Evolutionary conservation across 257 asterid genomes (phyloP), one percentile per base, ranked within the genome.

Genomic region (Vinca minor): DNA sequence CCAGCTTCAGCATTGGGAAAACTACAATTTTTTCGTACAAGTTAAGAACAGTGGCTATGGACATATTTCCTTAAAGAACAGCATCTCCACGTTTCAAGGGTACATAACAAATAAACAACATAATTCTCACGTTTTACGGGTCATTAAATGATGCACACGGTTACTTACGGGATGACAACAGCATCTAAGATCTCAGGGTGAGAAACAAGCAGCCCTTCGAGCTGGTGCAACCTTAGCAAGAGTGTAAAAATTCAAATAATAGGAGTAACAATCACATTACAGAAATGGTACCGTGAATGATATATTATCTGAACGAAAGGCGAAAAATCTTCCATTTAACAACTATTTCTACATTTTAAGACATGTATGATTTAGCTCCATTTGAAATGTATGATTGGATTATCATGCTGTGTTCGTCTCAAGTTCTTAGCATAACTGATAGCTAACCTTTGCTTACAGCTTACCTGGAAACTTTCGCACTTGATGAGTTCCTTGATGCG

Each of bases 1-100:
- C 98, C 98, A 71, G 98, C 98, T 82, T 87, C 97, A n/a, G 84
- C 90, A 63, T 93, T 95, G 7, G 99, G 97, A 66, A 79, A 89
- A 65, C 99, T 93, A 63, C 32, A 74, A 62, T 53, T 15, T 45
- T 62, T 23, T 39, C 17, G 26, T 59, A 35, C 53, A 63, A 25
- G 29, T 48, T 35, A 61, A 59, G 59, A 14, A 65, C 34, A 55
- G 11, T 41, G 2, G 17, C 15, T 58, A 38, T 1, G 1, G 25
- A 59, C 23, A 21, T 41, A 26, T 12, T 28, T 26, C 20, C 5
- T 31, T 8, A 38, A 38, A 8, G 1, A 38, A 38, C 42, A 3
- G 42, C 42, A 3, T 38, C 8, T 11, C 42, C 8, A 38, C 13
- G 54, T 66, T 10, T 28, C 49, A 52, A 20, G 23, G 7, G 10